These are phyloP conservation scores for Cyberlindnera suaveolens DNA, from an alignment of 805 yeast species.

Conservation along the genomic window DNA sequence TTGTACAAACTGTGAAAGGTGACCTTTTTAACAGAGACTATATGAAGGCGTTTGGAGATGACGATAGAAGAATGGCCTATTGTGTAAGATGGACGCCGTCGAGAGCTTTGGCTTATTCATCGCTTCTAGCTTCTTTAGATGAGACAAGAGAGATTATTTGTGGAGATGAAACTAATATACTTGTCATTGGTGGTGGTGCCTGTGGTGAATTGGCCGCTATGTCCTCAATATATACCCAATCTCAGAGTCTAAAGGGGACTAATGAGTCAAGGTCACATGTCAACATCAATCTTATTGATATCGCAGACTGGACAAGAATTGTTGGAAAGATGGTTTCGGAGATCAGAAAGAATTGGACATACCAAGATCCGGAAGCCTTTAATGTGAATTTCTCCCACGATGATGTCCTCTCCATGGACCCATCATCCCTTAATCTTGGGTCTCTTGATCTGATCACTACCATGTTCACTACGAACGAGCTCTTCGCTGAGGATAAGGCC, in stretches of 20 bases:
- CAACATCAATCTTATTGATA: constrained; percentile 56
- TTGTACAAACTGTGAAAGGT: constrained; percentile 65
- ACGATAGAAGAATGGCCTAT: constrained; percentile 65
- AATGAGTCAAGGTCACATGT: constrained; percentile 25
- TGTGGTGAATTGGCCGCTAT: constrained; percentile 70
- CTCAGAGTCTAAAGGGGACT: constrained; percentile 14
- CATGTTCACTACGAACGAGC: constrained; percentile 82
- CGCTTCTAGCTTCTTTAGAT: constrained; percentile 50
- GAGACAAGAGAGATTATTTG: constrained; percentile 34
- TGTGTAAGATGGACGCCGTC: constrained; percentile 85
- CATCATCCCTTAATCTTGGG: constrained; percentile 17
- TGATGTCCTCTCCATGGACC: constrained; percentile 31
- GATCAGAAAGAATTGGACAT: constrained; percentile 49
- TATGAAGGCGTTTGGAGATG: constrained; percentile 57
- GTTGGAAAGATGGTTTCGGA: constrained; percentile 38
- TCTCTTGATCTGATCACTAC: constrained; percentile 53
- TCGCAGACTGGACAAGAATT: constrained; percentile 69
- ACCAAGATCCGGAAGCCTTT: constrained; percentile 29
- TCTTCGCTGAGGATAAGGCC: constrained; percentile 62
- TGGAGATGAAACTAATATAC: constrained; percentile 30
- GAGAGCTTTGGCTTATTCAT: constrained; percentile 66
- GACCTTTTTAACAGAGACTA: constrained; percentile 68
- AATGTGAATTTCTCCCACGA: constrained; percentile 27
- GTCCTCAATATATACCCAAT: constrained; percentile 46
- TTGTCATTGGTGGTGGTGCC: constrained; percentile 87